Evolutionary conservation across 2,329 filamentous ascomycete species (phyloP).

Genomic region (Blumeriella jaapii): DNA sequence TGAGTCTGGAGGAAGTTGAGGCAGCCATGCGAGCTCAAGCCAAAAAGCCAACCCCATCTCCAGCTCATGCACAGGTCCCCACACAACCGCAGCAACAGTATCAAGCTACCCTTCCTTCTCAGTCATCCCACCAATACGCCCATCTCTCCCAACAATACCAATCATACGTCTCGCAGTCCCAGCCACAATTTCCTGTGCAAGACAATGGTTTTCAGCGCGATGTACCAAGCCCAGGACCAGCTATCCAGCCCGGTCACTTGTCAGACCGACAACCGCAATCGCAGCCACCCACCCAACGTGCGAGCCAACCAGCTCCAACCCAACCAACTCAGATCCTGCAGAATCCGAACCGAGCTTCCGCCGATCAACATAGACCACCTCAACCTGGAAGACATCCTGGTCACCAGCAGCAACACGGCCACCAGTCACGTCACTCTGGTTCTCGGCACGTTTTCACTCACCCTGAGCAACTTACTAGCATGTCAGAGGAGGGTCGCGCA

Average conservation of each 20-base stretch:
- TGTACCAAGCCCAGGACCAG: constrained; percentile 13
- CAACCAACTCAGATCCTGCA: constrained; percentile 66
- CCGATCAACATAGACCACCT: constrained; percentile 32
- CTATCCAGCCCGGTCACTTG: constrained; percentile 21
- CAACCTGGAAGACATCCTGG: constrained; percentile 27
- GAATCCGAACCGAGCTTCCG: constrained; percentile 57
- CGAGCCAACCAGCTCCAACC: constrained; percentile 34
- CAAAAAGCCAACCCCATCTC: constrained; percentile 34
- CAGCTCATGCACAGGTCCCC: constrained; percentile 22
- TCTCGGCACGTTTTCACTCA: constrained; percentile 48
- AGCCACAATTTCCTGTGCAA: constrained; percentile 21
- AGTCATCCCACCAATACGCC: constrained; percentile 11
- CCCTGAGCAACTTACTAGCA: constrained; percentile 60
- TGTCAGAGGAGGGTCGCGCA: constrained; percentile 75
- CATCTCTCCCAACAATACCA: constrained; percentile 21
- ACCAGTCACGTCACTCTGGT: constrained; percentile 28
- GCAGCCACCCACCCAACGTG: constrained; percentile 20
- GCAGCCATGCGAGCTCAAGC: constrained; percentile 73
- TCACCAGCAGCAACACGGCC: constrained; percentile 22
- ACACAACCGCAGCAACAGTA: constrained; percentile 9
- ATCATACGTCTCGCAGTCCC: constrained; percentile 14
- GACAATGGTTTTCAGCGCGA: constrained; percentile 19
- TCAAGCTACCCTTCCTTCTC: constrained; percentile 7
- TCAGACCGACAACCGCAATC: constrained; percentile 23
- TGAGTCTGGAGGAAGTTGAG: constrained; percentile 96